phyloP scores from a whole-genome alignment of 2,329 filamentous ascomycete species.

The Nemania sp. region DNA sequence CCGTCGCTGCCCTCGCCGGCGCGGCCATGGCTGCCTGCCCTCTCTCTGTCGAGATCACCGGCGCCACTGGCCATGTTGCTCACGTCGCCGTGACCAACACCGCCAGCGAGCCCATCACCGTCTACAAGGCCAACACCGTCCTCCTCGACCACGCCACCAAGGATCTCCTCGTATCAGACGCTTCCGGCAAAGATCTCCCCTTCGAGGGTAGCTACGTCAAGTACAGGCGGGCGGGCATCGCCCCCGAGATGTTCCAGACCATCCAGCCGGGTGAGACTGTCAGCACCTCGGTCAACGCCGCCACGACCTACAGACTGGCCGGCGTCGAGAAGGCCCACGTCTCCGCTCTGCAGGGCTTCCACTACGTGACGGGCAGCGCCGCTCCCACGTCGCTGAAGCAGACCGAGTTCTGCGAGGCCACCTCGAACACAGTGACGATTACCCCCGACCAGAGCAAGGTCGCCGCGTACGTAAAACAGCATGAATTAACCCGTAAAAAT shows the following conservation, averaged over 20 bases:
- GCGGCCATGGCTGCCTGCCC: slow-evolving; percentile 31
- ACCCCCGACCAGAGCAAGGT: slow-evolving; percentile 25
- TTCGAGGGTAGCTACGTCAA: slow-evolving; percentile 29
- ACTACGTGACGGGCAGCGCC: slow-evolving; percentile 26
- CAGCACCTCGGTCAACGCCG: slow-evolving; percentile 24
- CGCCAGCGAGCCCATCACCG: slow-evolving; percentile 26
- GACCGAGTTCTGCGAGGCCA: slow-evolving; percentile 24
- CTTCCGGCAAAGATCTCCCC: slow-evolving; percentile 24
- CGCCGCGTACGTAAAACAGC: slow-evolving; percentile 21
- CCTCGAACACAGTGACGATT: slow-evolving; percentile 26
- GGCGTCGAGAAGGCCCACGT: slow-evolving; percentile 23
- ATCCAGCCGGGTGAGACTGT: slow-evolving; percentile 30
- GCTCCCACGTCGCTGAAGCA: slow-evolving; percentile 26
- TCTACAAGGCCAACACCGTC: slow-evolving; percentile 31
- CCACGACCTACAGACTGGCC: slow-evolving; percentile 26
- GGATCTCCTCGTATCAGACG: slow-evolving; percentile 27
- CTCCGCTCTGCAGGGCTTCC: slow-evolving; percentile 30
- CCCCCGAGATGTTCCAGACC: slow-evolving; percentile 30
- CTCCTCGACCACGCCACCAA: slow-evolving; percentile 29
- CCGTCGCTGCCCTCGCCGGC: slow-evolving; percentile 28
- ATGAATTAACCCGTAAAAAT: not conserved
- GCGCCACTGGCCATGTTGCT: slow-evolving; percentile 21
- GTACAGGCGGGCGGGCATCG: slow-evolving; percentile 20
- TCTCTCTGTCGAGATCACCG: slow-evolving; percentile 28
- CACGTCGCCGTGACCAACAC: slow-evolving; percentile 31